Percentiles rank a stretch among this genome's conserved stretches.
phyloP scores from a whole-genome alignment of 2,329 filamentous ascomycete genomes.

The Cercospora sp. region DNA sequence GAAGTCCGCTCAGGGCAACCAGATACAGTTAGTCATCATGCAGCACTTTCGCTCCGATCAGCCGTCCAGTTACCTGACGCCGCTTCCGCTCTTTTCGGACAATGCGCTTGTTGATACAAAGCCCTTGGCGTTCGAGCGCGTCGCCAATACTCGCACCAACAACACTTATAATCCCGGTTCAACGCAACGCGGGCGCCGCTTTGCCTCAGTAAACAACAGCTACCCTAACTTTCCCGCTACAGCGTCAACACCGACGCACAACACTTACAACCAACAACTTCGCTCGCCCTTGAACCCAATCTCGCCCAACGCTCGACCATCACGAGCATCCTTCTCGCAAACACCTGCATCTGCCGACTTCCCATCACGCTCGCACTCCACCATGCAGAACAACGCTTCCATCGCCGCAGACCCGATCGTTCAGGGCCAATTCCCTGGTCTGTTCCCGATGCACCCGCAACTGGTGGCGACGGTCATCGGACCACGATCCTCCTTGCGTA shows the following conservation, averaged over 20 bases:
- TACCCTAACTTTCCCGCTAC: not conserved
- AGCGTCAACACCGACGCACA: not conserved
- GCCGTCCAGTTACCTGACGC: conserved; percentile 3
- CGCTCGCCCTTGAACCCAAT: not conserved
- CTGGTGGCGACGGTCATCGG: too few relatives aligned
- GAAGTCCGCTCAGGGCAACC: not conserved
- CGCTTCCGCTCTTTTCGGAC: not conserved
- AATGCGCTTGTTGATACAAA: not conserved
- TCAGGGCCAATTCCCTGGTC: too few relatives aligned
- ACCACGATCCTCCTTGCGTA: too few relatives aligned
- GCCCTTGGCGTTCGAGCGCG: not conserved
- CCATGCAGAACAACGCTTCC: too few relatives aligned
- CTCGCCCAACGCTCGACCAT: not conserved
- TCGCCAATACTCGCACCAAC: not conserved
- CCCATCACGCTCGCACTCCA: not conserved
- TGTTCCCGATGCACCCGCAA: too few relatives aligned
- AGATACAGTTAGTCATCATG: not conserved
- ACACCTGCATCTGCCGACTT: not conserved
- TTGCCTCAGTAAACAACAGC: not conserved
- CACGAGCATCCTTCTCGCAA: not conserved
- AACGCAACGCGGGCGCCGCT: not conserved
- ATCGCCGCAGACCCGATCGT: too few relatives aligned
- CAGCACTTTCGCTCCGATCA: conserved; percentile 1
- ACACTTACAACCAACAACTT: not conserved
- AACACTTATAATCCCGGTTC: not conserved